Conservation (phyloP, 129 eudicot genomes). For the Flaveria sonorensis region DNA sequence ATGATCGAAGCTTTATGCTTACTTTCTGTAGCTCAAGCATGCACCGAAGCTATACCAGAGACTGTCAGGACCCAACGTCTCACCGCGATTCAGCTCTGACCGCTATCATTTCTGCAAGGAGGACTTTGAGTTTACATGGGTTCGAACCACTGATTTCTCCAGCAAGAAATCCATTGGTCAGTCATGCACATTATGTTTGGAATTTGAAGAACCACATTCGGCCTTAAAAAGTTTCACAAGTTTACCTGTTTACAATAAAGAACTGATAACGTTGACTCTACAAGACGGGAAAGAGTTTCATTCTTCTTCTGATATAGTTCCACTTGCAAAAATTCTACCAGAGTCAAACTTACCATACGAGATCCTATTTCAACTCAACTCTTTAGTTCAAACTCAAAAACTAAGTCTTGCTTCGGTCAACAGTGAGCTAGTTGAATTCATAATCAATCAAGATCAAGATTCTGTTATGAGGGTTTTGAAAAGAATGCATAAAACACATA, state of each 20-base stretch:
- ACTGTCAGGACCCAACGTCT: constrained; percentile 59
- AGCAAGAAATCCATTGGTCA: constrained; percentile 64
- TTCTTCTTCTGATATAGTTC: constrained; percentile 60
- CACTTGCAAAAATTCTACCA: constrained; percentile 48
- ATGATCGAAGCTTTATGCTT: neutral
- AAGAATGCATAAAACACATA: constrained; percentile 66
- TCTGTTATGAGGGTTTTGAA: constrained; percentile 57
- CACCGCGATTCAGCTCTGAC: constrained; percentile 62
- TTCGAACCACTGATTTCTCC: constrained; percentile 93
- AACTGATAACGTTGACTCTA: constrained; percentile 37
- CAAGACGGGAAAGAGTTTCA: constrained; percentile 46
- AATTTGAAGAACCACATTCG: constrained; percentile 47
- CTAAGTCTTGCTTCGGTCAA: constrained; percentile 67
- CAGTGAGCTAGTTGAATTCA: constrained; percentile 52
- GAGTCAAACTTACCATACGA: constrained; percentile 57
- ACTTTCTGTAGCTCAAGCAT: constrained; percentile 61
- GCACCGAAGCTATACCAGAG: constrained; percentile 80
- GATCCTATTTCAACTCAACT: constrained; percentile 85
- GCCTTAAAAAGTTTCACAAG: constrained; percentile 40
- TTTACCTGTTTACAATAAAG: constrained; percentile 57
- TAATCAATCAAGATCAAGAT: constrained; percentile 48
- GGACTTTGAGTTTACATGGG: constrained; percentile 76
- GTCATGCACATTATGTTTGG: constrained; percentile 71
- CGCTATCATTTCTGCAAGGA: constrained; percentile 88
- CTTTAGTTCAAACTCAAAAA: constrained; percentile 80